Percentiles rank a stretch among this genome's conserved stretches.
phyloP scores from a whole-genome alignment of 2,329 filamentous ascomycete species.

The Trichoderma sp. region DNA sequence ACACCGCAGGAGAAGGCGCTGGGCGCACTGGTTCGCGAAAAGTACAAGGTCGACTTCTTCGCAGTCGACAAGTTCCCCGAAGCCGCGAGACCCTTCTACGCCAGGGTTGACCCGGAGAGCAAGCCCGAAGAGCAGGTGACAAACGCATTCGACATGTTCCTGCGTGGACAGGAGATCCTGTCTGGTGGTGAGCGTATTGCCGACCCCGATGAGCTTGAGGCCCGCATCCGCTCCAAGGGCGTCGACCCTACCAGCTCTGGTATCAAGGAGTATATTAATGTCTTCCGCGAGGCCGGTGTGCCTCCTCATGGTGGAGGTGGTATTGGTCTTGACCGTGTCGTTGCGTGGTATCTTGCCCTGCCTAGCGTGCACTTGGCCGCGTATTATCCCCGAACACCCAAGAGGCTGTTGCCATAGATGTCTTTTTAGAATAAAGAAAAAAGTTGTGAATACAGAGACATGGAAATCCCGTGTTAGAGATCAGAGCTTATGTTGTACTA shows the following conservation, averaged over 20 bases:
- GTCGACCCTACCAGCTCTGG: slow-evolving; percentile 73
- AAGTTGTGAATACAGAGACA: neutral
- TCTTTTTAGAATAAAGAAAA: neutral
- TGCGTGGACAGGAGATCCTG: slow-evolving; percentile 90
- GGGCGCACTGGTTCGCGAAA: slow-evolving; percentile 80
- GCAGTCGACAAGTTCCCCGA: slow-evolving; percentile 96
- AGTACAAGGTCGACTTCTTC: slow-evolving; percentile 95
- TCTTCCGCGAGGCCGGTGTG: slow-evolving; percentile 78
- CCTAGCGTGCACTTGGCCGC: slow-evolving; percentile 62
- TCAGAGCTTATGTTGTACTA: neutral
- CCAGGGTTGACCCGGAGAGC: slow-evolving; percentile 74
- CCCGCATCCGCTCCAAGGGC: slow-evolving; percentile 76
- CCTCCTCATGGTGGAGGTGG: slow-evolving; percentile 67
- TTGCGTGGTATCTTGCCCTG: slow-evolving; percentile 65
- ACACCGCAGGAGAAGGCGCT: slow-evolving; percentile 88
- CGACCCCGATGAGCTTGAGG: slow-evolving; percentile 73
- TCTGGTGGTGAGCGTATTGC: slow-evolving; percentile 93
- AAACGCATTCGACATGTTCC: slow-evolving; percentile 80
- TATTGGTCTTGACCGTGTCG: slow-evolving; percentile 64
- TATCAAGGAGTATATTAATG: slow-evolving; percentile 90
- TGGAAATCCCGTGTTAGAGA: neutral
- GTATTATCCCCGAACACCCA: slow-evolving; percentile 64
- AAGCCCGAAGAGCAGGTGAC: slow-evolving; percentile 67
- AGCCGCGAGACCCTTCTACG: slow-evolving; percentile 86
- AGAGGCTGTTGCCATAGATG: slow-evolving; percentile 57